A percentile compares a stretch with the other conserved stretches of the same genome.
These are phyloP conservation scores for Maudiozyma serrabonitensis DNA, from an alignment of 805 yeast species.

Conservation along the genomic window DNA sequence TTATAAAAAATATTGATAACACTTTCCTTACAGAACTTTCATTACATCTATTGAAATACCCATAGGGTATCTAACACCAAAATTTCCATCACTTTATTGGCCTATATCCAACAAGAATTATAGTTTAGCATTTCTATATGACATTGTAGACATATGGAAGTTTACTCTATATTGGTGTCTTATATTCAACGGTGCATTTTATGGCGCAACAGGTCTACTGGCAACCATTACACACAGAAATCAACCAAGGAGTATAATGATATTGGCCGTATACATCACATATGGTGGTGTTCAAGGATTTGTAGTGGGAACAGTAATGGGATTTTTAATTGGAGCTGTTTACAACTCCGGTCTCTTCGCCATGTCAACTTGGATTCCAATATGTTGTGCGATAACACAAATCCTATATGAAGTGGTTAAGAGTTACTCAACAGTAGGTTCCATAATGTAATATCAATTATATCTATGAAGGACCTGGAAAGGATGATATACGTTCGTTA, in stretches of 20 bases:
- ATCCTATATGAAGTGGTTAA: constrained; percentile 57
- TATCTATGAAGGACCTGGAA: too few species aligned
- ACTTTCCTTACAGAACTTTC: constrained; percentile 22
- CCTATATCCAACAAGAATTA: constrained; percentile 39
- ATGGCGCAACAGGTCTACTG: constrained; percentile 51
- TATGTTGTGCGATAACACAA: constrained; percentile 66
- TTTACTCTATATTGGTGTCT: constrained; percentile 79
- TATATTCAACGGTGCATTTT: constrained; percentile 54
- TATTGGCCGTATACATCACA: constrained; percentile 38
- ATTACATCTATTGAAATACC: constrained; percentile 51
- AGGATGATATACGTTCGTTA: too few species aligned
- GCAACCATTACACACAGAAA: constrained; percentile 46
- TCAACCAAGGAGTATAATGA: constrained; percentile 31
- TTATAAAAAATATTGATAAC: neutral
- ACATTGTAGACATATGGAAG: constrained; percentile 63
- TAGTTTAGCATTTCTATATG: constrained; percentile 50
- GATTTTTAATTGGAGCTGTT: constrained; percentile 62
- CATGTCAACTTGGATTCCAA: constrained; percentile 94
- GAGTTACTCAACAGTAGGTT: constrained; percentile 22
- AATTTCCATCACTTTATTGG: constrained; percentile 74
- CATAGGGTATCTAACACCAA: constrained; percentile 70
- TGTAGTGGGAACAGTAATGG: constrained; percentile 65
- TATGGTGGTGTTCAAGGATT: constrained; percentile 59
- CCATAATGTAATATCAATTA: constrained; percentile 9
- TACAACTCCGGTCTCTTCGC: constrained; percentile 72